Evolutionary conservation across 192 early-diverging fungal species (phyloP).

Genomic region (Spinellus fusiger): DNA sequence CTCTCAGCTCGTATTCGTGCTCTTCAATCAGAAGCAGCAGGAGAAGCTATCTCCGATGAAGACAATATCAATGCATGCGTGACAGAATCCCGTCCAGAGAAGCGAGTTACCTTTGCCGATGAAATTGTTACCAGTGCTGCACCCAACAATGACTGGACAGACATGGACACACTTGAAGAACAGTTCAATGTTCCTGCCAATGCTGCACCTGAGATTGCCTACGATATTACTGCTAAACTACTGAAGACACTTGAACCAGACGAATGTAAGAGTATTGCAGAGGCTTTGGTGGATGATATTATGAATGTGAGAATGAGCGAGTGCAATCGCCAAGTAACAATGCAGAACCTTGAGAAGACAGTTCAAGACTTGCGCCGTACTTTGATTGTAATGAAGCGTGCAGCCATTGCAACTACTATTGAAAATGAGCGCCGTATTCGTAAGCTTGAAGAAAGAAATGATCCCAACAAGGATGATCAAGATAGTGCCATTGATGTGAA

Average conservation of each 20-base stretch:
- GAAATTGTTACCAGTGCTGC: slow-evolving; percentile 22
- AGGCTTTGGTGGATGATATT: slow-evolving; percentile 58
- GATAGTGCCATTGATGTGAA: slow-evolving; percentile 16
- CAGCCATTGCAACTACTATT: slow-evolving; percentile 38
- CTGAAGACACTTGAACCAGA: slow-evolving; percentile 42
- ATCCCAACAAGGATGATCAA: background rate
- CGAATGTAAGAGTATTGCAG: slow-evolving; percentile 43
- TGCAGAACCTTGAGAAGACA: slow-evolving; percentile 44
- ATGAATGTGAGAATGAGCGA: slow-evolving; percentile 42
- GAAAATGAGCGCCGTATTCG: slow-evolving; percentile 29
- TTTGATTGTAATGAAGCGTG: slow-evolving; percentile 52
- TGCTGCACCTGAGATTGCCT: slow-evolving; percentile 42
- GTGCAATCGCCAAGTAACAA: slow-evolving; percentile 43
- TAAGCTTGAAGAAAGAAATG: slow-evolving; percentile 11
- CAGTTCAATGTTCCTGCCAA: slow-evolving; percentile 30
- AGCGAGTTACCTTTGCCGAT: slow-evolving; percentile 33
- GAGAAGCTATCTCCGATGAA: slow-evolving; percentile 13
- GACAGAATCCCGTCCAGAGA: slow-evolving; percentile 5
- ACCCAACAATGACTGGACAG: slow-evolving; percentile 26
- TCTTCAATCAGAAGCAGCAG: slow-evolving; percentile 45
- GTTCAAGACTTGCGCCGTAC: slow-evolving; percentile 49
- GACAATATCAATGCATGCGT: background rate
- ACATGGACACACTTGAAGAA: slow-evolving; percentile 32
- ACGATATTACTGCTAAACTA: slow-evolving; percentile 44
- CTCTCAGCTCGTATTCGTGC: slow-evolving; percentile 48